Base-by-base conservation (phyloP, 2,329 filamentous ascomycete genomes). In the Albophoma yamanashiensis region DNA sequence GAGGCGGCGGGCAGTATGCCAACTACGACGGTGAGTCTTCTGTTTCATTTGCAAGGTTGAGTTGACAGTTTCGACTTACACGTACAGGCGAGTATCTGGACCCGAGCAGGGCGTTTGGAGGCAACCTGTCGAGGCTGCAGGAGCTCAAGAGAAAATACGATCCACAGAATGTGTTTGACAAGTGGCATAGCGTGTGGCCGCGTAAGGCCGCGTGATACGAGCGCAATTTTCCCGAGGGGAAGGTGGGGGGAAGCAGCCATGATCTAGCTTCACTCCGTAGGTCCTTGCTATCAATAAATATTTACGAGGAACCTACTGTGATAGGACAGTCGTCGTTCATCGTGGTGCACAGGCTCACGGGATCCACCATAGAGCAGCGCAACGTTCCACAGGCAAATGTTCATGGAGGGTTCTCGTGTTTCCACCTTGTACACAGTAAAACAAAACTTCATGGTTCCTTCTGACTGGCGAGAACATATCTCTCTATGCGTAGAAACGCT, bases 111-210 rank as follows among this genome's bases (percentile, higher is more conserved):
- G 70, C 69, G 0, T 75, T 71, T 61, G 73, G 73, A 0, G 62
- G 60, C 4, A 74, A 74, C 22, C 42, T 68, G 15, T 45, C 63
- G 12, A 64, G 70, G 27, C 59, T 74, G 47, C 64, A 61, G 56
- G 66, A 69, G 59, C 56, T 76, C 58, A 74, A 76, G 67, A 61
- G 55, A 12, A 70, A 64, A 57, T 74, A 68, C 43, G 73, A 76
- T 59, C 69, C 69, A 1, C 61, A 62, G 2, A 73, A 75, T 59
- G 63, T 72, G 12, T 75, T 75, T 61, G 60, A 68, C 22, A 74
- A 72, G 65, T 69, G 66, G 65, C 65, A 70, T 15, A 58, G 57
- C 31, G 36, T 62, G 7, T 60, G 47, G 59, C 27, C 59, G 38
- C 40, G 42, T 14, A 36, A 36, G 47, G 59, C 27, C 59, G 45